phyloP scores from a whole-genome alignment of 352 stramenopile species.

The Phytophthora agathidicida region DNA sequence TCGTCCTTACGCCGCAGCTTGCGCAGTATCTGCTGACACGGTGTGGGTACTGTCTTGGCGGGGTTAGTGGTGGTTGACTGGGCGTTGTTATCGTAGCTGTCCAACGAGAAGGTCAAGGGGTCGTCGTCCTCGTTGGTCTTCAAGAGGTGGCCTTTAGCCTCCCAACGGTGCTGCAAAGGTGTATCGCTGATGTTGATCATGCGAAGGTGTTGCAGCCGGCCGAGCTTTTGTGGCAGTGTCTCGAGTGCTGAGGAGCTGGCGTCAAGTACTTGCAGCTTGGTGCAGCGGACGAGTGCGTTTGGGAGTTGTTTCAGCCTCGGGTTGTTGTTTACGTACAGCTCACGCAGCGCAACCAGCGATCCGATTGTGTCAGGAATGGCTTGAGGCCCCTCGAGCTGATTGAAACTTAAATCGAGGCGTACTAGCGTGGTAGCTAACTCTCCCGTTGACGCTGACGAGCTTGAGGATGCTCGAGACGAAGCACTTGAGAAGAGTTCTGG shows the following conservation, averaged over 20 bases:
- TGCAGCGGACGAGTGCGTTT: conserved; percentile 60
- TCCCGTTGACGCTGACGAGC: conserved; percentile 15
- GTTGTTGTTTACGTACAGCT: conserved; percentile 90
- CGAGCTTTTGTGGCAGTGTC: conserved; percentile 71
- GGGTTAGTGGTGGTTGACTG: conserved; percentile 3
- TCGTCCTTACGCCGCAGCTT: conserved; percentile 74
- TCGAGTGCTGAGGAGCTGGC: conserved; percentile 65
- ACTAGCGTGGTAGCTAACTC: conserved; percentile 48
- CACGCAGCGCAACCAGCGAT: conserved; percentile 58
- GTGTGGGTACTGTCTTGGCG: conserved; percentile 14
- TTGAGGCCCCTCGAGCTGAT: conserved; percentile 52
- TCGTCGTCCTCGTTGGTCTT: conserved; percentile 23
- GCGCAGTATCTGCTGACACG: conserved; percentile 56
- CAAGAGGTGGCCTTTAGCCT: conserved; percentile 60
- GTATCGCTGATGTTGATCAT: conserved; percentile 79
- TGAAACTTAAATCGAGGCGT: conserved; percentile 86
- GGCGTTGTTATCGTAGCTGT: conserved; percentile 8
- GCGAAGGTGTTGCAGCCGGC: conserved; percentile 59
- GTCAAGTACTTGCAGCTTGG: conserved; percentile 76
- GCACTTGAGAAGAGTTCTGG: conserved; percentile 35
- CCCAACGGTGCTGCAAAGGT: conserved; percentile 63
- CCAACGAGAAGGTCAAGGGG: conserved; percentile 10
- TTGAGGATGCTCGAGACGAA: conserved; percentile 17
- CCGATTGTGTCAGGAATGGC: conserved; percentile 63
- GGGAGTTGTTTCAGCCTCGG: conserved; percentile 62